A percentile compares a stretch with the other conserved stretches of the same genome.
phyloP scores from a whole-genome alignment of 768 basidiomycete species.

The Strobilomyces dryophilus region DNA sequence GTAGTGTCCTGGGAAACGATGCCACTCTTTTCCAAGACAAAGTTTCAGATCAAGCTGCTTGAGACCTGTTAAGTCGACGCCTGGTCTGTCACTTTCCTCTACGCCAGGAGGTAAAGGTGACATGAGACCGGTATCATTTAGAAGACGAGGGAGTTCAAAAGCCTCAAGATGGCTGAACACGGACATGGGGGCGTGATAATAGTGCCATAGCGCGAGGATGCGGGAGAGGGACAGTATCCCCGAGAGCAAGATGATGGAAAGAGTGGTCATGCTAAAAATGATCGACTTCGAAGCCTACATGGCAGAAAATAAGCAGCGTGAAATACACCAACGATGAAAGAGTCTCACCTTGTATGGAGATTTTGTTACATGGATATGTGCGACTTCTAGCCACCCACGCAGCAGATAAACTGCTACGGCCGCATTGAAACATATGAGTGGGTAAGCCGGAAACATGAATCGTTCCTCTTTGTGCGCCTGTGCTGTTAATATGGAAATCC shows the following conservation, averaged over 20 bases:
- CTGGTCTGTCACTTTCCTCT: conserved; percentile 42
- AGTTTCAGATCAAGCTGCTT: conserved; percentile 66
- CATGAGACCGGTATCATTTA: conserved; percentile 67
- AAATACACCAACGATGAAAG: not conserved
- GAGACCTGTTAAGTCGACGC: conserved; percentile 66
- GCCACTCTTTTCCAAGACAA: conserved; percentile 94
- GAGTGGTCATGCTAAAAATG: conserved; percentile 74
- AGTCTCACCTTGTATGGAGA: conserved; percentile 78
- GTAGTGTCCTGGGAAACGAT: conserved; percentile 89
- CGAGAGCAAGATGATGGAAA: conserved; percentile 61
- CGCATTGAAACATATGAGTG: conserved; percentile 90
- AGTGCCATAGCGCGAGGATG: conserved; percentile 75
- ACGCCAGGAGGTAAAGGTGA: conserved; percentile 39
- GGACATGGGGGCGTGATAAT: conserved; percentile 88
- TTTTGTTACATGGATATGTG: conserved; percentile 69
- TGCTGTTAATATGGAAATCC: conserved; percentile 71
- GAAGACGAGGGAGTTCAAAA: conserved; percentile 74
- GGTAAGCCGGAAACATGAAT: conserved; percentile 96
- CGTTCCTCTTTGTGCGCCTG: conserved; percentile 98
- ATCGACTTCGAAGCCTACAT: conserved; percentile 69
- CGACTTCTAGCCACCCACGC: conserved; percentile 80
- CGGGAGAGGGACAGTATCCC: conserved; percentile 73
- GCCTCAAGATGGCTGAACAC: conserved; percentile 68
- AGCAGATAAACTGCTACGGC: conserved; percentile 82
- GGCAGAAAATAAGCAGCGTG: not conserved